A percentile compares a stretch with the other conserved stretches of the same genome.
phyloP scores from a whole-genome alignment of 192 early-diverging fungal genomes.

The Rhizophlyctis rosea region DNA sequence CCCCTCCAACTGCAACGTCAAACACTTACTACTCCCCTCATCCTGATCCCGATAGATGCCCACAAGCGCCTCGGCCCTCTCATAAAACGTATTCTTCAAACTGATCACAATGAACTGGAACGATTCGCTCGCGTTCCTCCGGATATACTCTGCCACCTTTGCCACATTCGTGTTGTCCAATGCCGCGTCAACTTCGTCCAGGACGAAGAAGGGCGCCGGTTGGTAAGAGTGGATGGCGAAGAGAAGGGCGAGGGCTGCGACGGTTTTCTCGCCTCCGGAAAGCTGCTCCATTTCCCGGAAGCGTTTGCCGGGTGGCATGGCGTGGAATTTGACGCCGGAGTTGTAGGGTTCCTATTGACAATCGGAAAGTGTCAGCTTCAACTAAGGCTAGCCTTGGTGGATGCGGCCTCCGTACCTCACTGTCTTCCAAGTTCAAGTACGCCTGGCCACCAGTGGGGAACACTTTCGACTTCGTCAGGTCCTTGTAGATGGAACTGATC shows the following conservation, averaged over 20 bases:
- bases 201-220: constrained; percentile 98
- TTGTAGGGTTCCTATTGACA: constrained; percentile 77
- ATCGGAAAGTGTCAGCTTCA: background rate
- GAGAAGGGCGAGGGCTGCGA: constrained; percentile 92
- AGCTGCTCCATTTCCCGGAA: constrained; percentile 99
- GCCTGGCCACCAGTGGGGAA: constrained; percentile 95
- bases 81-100: constrained; percentile 91
- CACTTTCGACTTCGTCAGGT: constrained; percentile 78
- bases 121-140: constrained; percentile 55
- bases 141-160: constrained; percentile 87
- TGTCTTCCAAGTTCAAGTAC: constrained; percentile 87
- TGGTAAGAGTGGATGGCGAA: constrained; percentile 94
- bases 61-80: constrained; percentile 87
- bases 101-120: constrained; percentile 99
- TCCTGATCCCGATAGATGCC: constrained; percentile 94
- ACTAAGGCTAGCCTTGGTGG: background rate
- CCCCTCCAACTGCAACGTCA: constrained; percentile 61
- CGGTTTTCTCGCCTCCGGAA: constrained; percentile 98
- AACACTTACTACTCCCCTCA: constrained; percentile 73
- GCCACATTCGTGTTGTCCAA: constrained; percentile 95
- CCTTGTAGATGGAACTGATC: constrained; percentile 96
- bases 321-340: constrained; percentile 94
- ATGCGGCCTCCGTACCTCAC: constrained; percentile 50
- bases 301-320: constrained; percentile 99
- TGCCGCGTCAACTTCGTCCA: constrained; percentile 99